Percentiles rank a stretch among this genome's conserved stretches.
Conservation (phyloP, 208 protist genomes). For the Wallacemonas sp. region DNA sequence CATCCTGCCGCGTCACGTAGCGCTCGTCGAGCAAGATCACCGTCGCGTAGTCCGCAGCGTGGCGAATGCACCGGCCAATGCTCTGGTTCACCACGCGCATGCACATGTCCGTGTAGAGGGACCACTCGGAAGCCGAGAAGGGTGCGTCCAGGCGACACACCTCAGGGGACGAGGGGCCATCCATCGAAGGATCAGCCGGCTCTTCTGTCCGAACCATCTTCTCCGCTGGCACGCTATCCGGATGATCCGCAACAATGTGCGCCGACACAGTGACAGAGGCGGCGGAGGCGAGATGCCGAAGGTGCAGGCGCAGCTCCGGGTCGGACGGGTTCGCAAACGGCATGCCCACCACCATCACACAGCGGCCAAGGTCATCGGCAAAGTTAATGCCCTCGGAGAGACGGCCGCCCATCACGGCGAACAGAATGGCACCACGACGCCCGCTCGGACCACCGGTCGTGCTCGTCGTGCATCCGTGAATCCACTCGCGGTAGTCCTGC, state of each 20-base stretch:
- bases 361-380: slow-evolving; percentile 93
- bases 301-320: slow-evolving; percentile 85
- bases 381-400: slow-evolving; percentile 99
- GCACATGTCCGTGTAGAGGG: slow-evolving; percentile 92
- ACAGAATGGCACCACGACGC: slow-evolving; percentile 88
- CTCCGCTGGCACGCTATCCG: too few species aligned
- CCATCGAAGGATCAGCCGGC: too few species aligned
- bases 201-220: too few species aligned
- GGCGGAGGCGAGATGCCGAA: slow-evolving; percentile 69
- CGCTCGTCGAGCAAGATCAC: slow-evolving; percentile 94
- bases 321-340: slow-evolving; percentile 95
- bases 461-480: slow-evolving; percentile 20
- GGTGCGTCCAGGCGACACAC: not conserved
- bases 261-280: not conserved
- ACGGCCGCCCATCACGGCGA: slow-evolving; percentile 96
- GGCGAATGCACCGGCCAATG: slow-evolving; percentile 95
- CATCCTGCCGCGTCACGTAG: slow-evolving; percentile 64
- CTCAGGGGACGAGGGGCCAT: too few species aligned
- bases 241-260: not conserved
- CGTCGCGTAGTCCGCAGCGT: slow-evolving; percentile 92
- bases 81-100: slow-evolving; percentile 97
- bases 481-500: slow-evolving; percentile 58
- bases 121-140: slow-evolving; percentile 55
- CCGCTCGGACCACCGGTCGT: not conserved
- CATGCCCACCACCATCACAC: slow-evolving; percentile 95